Conservation (phyloP, 2,329 filamentous ascomycete species). For the Alternaria hordeiaustralica region DNA sequence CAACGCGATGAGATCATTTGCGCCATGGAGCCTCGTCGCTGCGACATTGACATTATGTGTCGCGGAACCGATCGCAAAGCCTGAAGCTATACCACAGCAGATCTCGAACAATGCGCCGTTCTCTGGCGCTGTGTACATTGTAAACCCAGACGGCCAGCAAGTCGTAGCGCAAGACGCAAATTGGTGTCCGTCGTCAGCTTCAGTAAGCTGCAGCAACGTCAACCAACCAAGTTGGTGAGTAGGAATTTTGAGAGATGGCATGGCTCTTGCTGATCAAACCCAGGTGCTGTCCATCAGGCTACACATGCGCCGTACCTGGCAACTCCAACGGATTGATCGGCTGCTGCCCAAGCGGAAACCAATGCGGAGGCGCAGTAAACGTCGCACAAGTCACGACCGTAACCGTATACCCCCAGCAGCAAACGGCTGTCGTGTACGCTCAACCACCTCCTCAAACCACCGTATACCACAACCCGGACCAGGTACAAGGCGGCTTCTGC, state of each 20-base stretch:
- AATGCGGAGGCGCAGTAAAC: slow-evolving; percentile 42
- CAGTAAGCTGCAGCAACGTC: slow-evolving; percentile 52
- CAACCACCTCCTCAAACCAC: slow-evolving; percentile 32
- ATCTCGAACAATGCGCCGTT: slow-evolving; percentile 49
- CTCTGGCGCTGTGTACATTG: slow-evolving; percentile 50
- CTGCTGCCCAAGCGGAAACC: slow-evolving; percentile 46
- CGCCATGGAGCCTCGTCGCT: slow-evolving; percentile 14
- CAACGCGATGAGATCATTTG: slow-evolving; percentile 25
- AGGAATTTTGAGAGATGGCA: neutral
- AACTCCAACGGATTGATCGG: slow-evolving; percentile 45
- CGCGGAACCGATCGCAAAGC: slow-evolving; percentile 34
- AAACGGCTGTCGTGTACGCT: slow-evolving; percentile 39
- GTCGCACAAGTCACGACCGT: slow-evolving; percentile 44
- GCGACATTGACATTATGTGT: slow-evolving; percentile 22
- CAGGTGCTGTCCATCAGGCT: slow-evolving; percentile 48
- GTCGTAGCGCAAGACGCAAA: slow-evolving; percentile 44
- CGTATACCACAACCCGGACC: slow-evolving; percentile 31
- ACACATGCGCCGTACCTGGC: slow-evolving; percentile 41
- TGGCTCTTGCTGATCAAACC: neutral
- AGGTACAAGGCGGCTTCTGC: slow-evolving; percentile 42
- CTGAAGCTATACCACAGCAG: slow-evolving; percentile 36
- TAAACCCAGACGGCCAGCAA: slow-evolving; percentile 40
- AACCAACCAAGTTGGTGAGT: slow-evolving; percentile 52
- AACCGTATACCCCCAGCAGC: slow-evolving; percentile 40
- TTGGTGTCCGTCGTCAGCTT: slow-evolving; percentile 44